Conservation (phyloP, 164 flowering plant genomes). For the Vitis rotundifolia region DNA sequence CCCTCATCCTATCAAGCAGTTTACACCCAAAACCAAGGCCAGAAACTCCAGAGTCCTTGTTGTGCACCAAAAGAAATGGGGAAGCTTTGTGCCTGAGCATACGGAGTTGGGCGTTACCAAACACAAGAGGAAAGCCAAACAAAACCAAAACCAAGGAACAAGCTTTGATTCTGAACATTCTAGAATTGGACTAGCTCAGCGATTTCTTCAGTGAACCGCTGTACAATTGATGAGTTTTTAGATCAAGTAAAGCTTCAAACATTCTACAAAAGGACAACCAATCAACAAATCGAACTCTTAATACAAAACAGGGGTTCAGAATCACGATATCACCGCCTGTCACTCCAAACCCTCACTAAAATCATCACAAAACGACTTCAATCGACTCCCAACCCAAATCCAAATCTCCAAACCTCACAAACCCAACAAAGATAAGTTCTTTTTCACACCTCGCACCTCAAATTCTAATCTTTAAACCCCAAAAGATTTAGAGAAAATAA, state of each 20-base stretch:
- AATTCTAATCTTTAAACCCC: slow-evolving; percentile 8
- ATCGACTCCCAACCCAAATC: slow-evolving; percentile 9
- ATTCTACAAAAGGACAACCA: slow-evolving; percentile 8
- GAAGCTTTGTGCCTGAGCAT: slow-evolving; percentile 26
- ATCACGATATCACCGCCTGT: not conserved
- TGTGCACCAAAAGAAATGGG: slow-evolving; percentile 14
- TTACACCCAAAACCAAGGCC: slow-evolving; percentile 12
- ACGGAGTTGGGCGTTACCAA: slow-evolving; percentile 11
- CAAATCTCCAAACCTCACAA: slow-evolving; percentile 12
- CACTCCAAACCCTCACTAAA: not conserved
- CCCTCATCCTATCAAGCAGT: slow-evolving; percentile 16
- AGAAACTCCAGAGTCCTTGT: slow-evolving; percentile 16
- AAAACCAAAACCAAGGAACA: slow-evolving; percentile 22
- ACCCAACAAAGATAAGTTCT: not conserved
- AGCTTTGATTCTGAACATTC: slow-evolving; percentile 33
- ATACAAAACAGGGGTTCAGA: slow-evolving; percentile 3
- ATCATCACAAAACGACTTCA: slow-evolving; percentile 9
- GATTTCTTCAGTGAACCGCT: slow-evolving; percentile 21
- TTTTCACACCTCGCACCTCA: not conserved
- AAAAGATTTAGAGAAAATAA: not conserved
- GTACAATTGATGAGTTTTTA: slow-evolving; percentile 6
- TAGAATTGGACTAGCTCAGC: slow-evolving; percentile 19
- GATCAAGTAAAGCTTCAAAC: slow-evolving; percentile 23
- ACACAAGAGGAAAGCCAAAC: slow-evolving; percentile 13
- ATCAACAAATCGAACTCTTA: not conserved